Evolutionary conservation across 148 eudicot genomes (phyloP), one percentile per base, ranked within the genome.

Genomic region (Chenopodium album): DNA sequence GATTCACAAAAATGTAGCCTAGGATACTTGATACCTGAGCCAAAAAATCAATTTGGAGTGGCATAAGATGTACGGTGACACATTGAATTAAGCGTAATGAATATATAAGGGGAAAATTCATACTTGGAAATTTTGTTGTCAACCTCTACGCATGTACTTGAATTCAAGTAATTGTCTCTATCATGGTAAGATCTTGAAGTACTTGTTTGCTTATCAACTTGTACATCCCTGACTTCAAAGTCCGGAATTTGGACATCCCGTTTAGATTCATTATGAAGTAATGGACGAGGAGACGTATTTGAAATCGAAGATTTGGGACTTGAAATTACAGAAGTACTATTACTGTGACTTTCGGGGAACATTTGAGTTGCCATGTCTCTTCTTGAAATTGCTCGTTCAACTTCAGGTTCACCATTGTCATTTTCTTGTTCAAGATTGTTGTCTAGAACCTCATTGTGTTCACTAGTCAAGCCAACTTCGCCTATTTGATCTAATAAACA

Each of bases 331-430:
- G 93, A 91, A 73, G 81, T 85, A 79, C 91, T 85, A 56, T 80
- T 81, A 50, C 66, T 78, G 13, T 80, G 78, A 56, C 88, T 89
- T 22, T 77, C 88, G 9, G 92, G 89, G 78, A 89, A 89, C 98
- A 95, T 93, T 82, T 95, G 98, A 17, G 98, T 95, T 4, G 94
- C 98, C 98, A 90, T 92, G 56, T 95, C 98, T 52, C 98, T 85
- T 48, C 94, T 83, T 11, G 90, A 89, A 56, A 87, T 81, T 37
- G 65, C 89, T 12, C 84, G 13, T 52, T 84, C 84, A 7, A 75
- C 78, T 26, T 20, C 16, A 12, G 67, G 50, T 69, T 75, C 82
- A 13, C 84, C 79, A 79, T 87, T 28, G 2, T 48, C 22, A 56
- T 84, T 81, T 29, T 23, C 48, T 60, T 28, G 37, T 44, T 52